These are phyloP conservation scores for Apophysomyces variabilis DNA, from an alignment of 371 early-diverging fungal genomes.

Conservation along the genomic window DNA sequence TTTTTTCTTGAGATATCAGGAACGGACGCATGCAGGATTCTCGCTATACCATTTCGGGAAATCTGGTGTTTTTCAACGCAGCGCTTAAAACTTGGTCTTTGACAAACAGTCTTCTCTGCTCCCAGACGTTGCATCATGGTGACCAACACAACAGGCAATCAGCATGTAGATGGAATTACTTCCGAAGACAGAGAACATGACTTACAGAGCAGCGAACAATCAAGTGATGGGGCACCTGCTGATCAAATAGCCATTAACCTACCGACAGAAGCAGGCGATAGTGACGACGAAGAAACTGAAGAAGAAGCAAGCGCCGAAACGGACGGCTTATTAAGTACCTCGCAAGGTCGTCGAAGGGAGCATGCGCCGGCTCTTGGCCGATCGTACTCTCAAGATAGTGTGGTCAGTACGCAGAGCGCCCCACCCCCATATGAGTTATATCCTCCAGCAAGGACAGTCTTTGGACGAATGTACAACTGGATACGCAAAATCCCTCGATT, in stretches of 20 bases:
- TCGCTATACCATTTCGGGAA: too few relatives aligned
- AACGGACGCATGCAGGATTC: too few relatives aligned
- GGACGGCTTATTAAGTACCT: background rate
- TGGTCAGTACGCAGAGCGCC: conserved; percentile 46
- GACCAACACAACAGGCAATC: background rate
- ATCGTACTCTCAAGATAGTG: conserved; percentile 39
- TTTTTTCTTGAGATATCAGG: too few relatives aligned
- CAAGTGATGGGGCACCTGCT: background rate
- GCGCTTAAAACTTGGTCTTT: background rate
- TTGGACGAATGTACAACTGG: conserved; percentile 50
- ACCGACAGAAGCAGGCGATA: background rate
- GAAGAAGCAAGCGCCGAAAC: background rate
- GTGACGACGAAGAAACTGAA: background rate
- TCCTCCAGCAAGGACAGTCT: conserved; percentile 47
- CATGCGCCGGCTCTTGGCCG: conserved; percentile 10
- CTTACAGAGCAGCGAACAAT: background rate
- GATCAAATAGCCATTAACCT: background rate
- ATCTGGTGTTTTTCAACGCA: too few relatives aligned
- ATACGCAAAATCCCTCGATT: conserved; percentile 48
- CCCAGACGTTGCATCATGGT: background rate
- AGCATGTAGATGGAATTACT: background rate
- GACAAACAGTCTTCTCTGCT: background rate
- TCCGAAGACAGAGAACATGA: background rate
- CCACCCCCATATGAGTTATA: conserved; percentile 56
- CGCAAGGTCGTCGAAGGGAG: background rate